Percentiles rank a stretch among this genome's conserved stretches.
phyloP scores from a whole-genome alignment of 73 alveolate genomes.

The Tetrahymena malaccensis region DNA sequence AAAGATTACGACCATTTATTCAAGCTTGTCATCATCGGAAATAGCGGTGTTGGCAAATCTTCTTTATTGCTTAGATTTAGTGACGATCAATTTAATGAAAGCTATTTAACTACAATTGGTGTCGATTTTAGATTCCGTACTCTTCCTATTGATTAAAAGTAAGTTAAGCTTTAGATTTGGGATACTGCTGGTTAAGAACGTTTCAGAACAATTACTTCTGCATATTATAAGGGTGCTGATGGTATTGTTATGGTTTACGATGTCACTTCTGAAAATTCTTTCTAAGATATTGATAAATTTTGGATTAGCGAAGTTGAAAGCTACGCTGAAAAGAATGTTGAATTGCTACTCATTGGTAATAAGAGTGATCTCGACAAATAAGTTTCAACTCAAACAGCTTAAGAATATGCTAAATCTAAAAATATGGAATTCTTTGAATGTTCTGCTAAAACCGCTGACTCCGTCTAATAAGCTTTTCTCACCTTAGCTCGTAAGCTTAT shows the following conservation, averaged over 20 bases:
- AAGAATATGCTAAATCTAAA: slow-evolving; percentile 10
- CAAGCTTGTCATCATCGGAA: slow-evolving; percentile 53
- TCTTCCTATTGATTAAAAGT: slow-evolving; percentile 48
- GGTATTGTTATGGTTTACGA: slow-evolving; percentile 63
- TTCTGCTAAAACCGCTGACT: slow-evolving; percentile 20
- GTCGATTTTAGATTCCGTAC: slow-evolving; percentile 64
- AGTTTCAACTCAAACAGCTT: slow-evolving; percentile 13
- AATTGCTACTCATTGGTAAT: slow-evolving; percentile 15
- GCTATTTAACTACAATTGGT: slow-evolving; percentile 63
- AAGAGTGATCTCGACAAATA: slow-evolving; percentile 23
- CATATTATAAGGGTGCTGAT: slow-evolving; percentile 70
- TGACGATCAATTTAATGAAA: slow-evolving; percentile 52
- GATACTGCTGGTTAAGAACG: slow-evolving; percentile 78
- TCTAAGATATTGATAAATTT: slow-evolving; percentile 32
- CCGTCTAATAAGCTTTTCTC: slow-evolving; percentile 22
- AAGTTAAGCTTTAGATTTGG: slow-evolving; percentile 59
- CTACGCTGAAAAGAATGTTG: slow-evolving; percentile 45
- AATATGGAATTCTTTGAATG: slow-evolving; percentile 18
- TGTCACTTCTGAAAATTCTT: neutral
- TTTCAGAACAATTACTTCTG: slow-evolving; percentile 52
- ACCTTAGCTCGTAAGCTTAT: slow-evolving; percentile 18
- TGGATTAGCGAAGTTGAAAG: slow-evolving; percentile 40
- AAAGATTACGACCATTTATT: slow-evolving; percentile 50
- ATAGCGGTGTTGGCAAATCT: slow-evolving; percentile 66
- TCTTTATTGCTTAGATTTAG: slow-evolving; percentile 56